Percentiles rank a stretch among this genome's conserved stretches.
Conservation (phyloP, 257 asterid species). For the Solanum clarkiae region DNA sequence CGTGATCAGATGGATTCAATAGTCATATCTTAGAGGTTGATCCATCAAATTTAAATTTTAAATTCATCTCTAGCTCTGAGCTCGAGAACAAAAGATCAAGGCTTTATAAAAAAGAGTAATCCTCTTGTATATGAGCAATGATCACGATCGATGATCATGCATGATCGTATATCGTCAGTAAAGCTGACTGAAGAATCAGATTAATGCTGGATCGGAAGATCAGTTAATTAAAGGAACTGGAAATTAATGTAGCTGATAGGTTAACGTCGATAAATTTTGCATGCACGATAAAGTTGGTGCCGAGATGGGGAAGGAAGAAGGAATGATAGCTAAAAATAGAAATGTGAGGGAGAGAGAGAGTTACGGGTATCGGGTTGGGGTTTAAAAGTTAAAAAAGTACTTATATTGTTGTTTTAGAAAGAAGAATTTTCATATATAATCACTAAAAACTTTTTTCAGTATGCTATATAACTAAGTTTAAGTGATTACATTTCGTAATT, state of each 20-base stretch:
- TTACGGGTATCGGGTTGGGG: neutral
- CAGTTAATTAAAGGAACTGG: neutral
- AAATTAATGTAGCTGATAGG: neutral
- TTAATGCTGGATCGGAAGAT: neutral
- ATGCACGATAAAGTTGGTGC: neutral
- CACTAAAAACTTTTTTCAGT: no score
- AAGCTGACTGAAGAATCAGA: neutral
- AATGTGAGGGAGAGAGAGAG: neutral
- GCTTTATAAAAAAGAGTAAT: neutral
- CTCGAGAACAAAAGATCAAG: neutral
- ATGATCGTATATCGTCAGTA: neutral
- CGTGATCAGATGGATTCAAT: neutral
- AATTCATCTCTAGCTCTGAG: neutral
- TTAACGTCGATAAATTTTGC: neutral
- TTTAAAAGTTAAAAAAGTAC: neutral
- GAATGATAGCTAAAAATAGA: neutral
- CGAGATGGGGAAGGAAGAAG: neutral
- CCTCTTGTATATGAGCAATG: neutral
- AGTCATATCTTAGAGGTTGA: neutral
- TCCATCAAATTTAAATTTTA: neutral
- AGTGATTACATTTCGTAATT: no score
- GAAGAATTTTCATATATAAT: no score
- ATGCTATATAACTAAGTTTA: no score
- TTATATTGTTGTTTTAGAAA: no score
- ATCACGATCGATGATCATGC: neutral